These are phyloP conservation scores for Saposhnikovia divaricata DNA, from an alignment of 129 eudicot genomes.

Conservation along the genomic window DNA sequence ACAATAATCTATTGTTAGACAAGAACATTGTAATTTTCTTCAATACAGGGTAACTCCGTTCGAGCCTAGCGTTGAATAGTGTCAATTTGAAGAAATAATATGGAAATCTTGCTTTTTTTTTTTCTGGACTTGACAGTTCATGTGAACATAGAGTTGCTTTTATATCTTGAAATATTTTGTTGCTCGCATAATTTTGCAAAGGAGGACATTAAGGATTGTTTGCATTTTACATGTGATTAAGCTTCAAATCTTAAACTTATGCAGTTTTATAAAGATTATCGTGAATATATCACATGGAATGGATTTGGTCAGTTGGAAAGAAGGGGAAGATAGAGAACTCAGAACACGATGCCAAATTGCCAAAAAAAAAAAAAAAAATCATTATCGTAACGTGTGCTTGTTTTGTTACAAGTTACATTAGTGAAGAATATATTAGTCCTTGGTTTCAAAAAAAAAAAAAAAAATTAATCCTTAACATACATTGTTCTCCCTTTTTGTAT, in stretches of 20 bases:
- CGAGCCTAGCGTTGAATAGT: neutral
- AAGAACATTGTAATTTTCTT: neutral
- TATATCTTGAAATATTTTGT: neutral
- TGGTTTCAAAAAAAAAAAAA: too few species aligned
- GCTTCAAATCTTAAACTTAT: neutral
- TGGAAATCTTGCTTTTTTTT: neutral
- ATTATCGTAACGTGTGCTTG: too few species aligned
- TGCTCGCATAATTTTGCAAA: neutral
- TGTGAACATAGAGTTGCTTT: slow-evolving; percentile 2
- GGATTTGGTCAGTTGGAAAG: neutral
- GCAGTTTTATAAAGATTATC: neutral
- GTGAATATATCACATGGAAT: neutral
- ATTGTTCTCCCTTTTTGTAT: too few species aligned
- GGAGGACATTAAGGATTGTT: neutral
- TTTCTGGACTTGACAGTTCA: neutral
- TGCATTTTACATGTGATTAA: slow-evolving; percentile 6
- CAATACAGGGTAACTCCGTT: neutral
- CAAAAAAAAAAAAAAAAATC: too few species aligned
- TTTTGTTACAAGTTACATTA: too few species aligned
- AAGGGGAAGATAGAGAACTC: too few species aligned
- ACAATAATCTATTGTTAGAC: neutral
- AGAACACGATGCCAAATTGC: neutral
- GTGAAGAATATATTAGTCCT: too few species aligned
- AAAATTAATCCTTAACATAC: too few species aligned
- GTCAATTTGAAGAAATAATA: neutral